phyloP scores from a whole-genome alignment of 352 stramenopile species.

The Pythium brachiatum region DNA sequence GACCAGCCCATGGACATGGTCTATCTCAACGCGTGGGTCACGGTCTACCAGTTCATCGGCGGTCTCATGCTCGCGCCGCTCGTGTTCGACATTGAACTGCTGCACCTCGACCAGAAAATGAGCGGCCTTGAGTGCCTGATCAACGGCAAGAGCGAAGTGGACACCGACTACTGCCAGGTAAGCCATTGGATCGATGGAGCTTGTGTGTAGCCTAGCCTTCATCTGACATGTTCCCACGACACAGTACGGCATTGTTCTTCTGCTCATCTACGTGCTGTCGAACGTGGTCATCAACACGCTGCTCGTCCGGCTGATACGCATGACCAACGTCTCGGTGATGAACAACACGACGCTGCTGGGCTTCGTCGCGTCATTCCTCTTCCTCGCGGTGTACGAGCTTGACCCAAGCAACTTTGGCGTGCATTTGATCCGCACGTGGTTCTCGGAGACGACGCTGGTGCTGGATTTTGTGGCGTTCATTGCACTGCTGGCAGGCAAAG shows the following conservation, averaged over 20 bases:
- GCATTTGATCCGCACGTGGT: conserved; percentile 57
- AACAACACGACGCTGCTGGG: conserved; percentile 70
- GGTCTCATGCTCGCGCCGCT: conserved; percentile 76
- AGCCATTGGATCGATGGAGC: neutral
- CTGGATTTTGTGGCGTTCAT: conserved; percentile 67
- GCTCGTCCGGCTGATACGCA: conserved; percentile 64
- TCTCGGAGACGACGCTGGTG: conserved; percentile 64
- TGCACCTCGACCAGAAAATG: conserved; percentile 79
- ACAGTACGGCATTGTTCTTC: conserved; percentile 66
- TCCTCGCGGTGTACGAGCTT: conserved; percentile 77
- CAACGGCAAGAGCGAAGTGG: conserved; percentile 66
- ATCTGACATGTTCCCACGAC: too few species aligned
- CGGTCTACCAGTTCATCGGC: conserved; percentile 82
- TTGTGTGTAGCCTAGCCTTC: too few species aligned
- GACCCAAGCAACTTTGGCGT: conserved; percentile 67
- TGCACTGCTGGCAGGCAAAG: conserved; percentile 62
- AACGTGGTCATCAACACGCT: conserved; percentile 82
- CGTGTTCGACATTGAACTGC: conserved; percentile 71
- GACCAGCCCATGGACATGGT: conserved; percentile 85
- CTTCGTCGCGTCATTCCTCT: conserved; percentile 69
- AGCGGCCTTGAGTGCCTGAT: conserved; percentile 78
- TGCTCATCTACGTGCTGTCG: conserved; percentile 69
- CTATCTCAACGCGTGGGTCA: conserved; percentile 86
- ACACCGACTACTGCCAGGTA: conserved; percentile 77
- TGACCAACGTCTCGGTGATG: conserved; percentile 79